Evolutionary conservation across 805 yeast genomes (phyloP), one percentile per base, ranked within the genome.

Genomic region (Torulaspora franciscae): DNA sequence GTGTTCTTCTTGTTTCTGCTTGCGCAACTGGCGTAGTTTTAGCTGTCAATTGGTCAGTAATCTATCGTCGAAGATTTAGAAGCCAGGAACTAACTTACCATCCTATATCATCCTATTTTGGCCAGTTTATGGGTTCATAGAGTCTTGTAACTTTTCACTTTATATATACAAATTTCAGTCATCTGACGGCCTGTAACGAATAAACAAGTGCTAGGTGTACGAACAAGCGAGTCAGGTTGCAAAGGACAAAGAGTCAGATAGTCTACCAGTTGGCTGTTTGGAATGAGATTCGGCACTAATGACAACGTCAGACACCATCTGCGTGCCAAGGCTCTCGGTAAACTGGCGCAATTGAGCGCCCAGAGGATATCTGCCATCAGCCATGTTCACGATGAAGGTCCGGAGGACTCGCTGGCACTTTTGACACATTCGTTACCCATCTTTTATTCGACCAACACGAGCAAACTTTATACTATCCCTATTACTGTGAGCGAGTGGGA

Each of bases 401-500:
- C 26, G 7, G 38, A n/a, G 11, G 43, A 43, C 19, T 36, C 42
- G 13, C 30, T 43, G 22, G 48, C 51, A 7, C 37, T 54, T 13
- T 37, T 62, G 17, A 43, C 58, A 4, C 60, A 52, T 32, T 52
- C 61, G 1, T 47, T 63, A 29, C 67, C 67, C 2, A 47, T 59
- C 6, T 55, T 51, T 28, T 59, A 59, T 34, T 56, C 65, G 1
- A 50, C 59, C 1, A 46, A 60, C 24, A 45, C 50, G 1, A 47
- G 60, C 1, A 59, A 59, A 37, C 39, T 64, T 6, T 59, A 57
- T 28, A 57, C 65, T 4, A 71, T 73, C 13, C 75, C 77, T 11
- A 68, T 77, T 47, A 64, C 77, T 1, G 9, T 46, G n/a, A 75
- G 73, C 46, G 84, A 80, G 48, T 70, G 74, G 57, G 85, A 80